These are phyloP conservation scores for Termitomyces sp. DNA, from an alignment of 768 basidiomycete genomes.

Conservation along the genomic window DNA sequence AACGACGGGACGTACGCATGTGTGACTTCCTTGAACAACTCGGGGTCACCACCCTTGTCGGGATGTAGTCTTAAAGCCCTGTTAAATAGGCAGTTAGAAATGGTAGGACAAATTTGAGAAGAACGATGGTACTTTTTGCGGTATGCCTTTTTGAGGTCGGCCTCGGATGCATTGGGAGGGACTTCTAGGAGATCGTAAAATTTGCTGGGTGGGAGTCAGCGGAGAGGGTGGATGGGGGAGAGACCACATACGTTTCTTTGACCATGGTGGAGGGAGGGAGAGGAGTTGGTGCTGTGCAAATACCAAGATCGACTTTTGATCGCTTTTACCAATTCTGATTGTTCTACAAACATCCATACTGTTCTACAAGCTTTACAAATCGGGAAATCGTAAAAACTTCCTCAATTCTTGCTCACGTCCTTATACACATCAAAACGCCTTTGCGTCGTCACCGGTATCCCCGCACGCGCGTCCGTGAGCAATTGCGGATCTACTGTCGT, in stretches of 20 bases:
- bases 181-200: slow-evolving; percentile 94
- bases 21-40: slow-evolving; percentile 95
- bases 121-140: slow-evolving; percentile 72
- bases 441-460: slow-evolving; percentile 91
- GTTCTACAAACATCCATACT: slow-evolving; percentile 42
- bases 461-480: slow-evolving; percentile 64
- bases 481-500: slow-evolving; percentile 41
- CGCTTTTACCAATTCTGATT: slow-evolving; percentile 33
- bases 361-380: slow-evolving; percentile 39
- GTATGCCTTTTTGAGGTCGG: slow-evolving; percentile 93
- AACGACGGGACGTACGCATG: slow-evolving; percentile 69
- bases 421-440: slow-evolving; percentile 90
- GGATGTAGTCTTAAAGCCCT: slow-evolving; percentile 86
- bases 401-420: slow-evolving; percentile 48
- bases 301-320: slow-evolving; percentile 14
- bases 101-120: slow-evolving; percentile 2
- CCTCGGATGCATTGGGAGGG: slow-evolving; percentile 69
- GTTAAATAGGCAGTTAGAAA: slow-evolving; percentile 7
- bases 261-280: slow-evolving; percentile 47
- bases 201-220: slow-evolving; percentile 48
- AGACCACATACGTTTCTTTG: slow-evolving; percentile 56
- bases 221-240: background rate
- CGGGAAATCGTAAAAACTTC: slow-evolving; percentile 24
- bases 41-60: slow-evolving; percentile 95
- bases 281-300: slow-evolving; percentile 14